Conservation (phyloP, 208 protist genomes). For the Vickermania ingenoplastis region DNA sequence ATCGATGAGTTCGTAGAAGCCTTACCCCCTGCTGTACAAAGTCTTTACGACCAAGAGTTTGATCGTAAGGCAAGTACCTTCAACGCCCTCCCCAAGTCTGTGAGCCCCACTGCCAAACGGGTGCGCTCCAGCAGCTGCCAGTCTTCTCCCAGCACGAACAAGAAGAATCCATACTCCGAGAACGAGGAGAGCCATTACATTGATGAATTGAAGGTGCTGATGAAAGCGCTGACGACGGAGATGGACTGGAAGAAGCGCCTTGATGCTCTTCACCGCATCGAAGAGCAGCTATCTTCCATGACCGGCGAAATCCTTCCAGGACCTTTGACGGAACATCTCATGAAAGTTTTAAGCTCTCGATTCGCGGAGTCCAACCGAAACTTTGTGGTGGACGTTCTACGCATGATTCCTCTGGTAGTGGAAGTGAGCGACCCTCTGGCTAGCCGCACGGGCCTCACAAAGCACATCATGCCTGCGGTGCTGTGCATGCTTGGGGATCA, state of each 20-base stretch:
- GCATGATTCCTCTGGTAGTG: conserved; percentile 48
- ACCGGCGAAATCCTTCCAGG: conserved; percentile 26
- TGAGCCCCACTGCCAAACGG: neutral
- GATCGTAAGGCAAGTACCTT: neutral
- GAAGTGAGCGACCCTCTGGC: conserved; percentile 33
- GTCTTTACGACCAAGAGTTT: conserved; percentile 15
- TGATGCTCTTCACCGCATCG: conserved; percentile 43
- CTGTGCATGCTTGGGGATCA: conserved; percentile 72
- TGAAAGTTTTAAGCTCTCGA: conserved; percentile 52
- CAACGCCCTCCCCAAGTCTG: neutral
- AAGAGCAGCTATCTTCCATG: conserved; percentile 34
- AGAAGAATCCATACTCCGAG: neutral
- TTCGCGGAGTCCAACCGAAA: conserved; percentile 85
- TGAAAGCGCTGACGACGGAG: conserved; percentile 49
- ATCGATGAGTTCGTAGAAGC: conserved; percentile 10
- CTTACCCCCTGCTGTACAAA: conserved; percentile 5
- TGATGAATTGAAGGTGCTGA: neutral
- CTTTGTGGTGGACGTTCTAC: conserved; percentile 76
- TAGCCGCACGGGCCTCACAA: conserved; percentile 28
- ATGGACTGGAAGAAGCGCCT: conserved; percentile 72
- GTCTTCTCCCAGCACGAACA: neutral
- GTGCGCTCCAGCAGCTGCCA: neutral
- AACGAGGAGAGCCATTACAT: too few species aligned
- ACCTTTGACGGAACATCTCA: conserved; percentile 21
- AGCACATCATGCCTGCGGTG: conserved; percentile 40